Conservation (phyloP, 2,329 filamentous ascomycete genomes). For the Leptodontidium sp. region DNA sequence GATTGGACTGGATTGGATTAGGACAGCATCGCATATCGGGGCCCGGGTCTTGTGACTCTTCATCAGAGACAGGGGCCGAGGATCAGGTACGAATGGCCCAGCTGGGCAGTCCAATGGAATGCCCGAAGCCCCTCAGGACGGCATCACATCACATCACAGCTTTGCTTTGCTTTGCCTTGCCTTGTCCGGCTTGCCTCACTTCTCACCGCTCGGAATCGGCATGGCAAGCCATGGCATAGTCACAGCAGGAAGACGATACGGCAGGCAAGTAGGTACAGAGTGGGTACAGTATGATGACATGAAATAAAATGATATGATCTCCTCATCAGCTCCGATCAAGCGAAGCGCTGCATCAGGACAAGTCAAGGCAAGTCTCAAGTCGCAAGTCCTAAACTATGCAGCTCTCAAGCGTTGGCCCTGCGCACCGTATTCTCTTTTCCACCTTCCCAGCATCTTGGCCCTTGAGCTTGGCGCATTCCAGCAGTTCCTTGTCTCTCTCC, state of each 20-base stretch:
- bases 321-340: neutral
- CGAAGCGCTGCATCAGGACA: slow-evolving; percentile 12
- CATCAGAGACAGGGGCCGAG: slow-evolving; percentile 23
- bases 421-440: slow-evolving; percentile 17
- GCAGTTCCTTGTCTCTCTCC: slow-evolving; percentile 1
- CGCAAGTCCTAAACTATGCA: neutral
- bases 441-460: neutral
- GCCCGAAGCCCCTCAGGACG: neutral
- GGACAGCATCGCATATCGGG: slow-evolving; percentile 16
- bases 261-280: neutral
- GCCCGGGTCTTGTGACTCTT: slow-evolving; percentile 29
- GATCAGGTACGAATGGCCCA: slow-evolving; percentile 22
- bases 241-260: neutral
- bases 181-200: neutral
- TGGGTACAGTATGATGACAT: too few relatives aligned
- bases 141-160: slow-evolving; percentile 9
- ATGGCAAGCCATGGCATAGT: neutral
- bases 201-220: slow-evolving; percentile 19
- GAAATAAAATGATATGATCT: neutral
- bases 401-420: neutral
- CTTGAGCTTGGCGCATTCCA: slow-evolving; percentile 15
- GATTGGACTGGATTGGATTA: slow-evolving; percentile 6
- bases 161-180: neutral
- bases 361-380: slow-evolving; percentile 3
- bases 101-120: slow-evolving; percentile 17